These are phyloP conservation scores for Wolfiporia cocos DNA, from an alignment of 1,284 basidiomycete species.

Conservation along the genomic window DNA sequence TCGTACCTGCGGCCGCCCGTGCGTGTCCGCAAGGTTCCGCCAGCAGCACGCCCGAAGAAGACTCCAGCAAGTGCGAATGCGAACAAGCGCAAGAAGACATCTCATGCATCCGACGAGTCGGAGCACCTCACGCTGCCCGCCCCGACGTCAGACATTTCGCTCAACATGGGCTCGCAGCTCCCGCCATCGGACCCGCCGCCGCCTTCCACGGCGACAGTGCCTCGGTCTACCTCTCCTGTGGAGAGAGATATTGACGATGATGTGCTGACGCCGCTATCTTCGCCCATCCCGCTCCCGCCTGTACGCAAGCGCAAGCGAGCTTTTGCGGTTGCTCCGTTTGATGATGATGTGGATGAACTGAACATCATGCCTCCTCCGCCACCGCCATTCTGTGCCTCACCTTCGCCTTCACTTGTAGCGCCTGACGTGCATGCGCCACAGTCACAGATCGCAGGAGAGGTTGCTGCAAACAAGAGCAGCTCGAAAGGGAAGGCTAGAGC, in stretches of 20 bases:
- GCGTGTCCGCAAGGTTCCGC: background rate
- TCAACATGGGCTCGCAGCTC: conserved; percentile 18
- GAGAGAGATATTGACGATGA: background rate
- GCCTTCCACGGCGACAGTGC: conserved; percentile 16
- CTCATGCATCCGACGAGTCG: conserved; percentile 13
- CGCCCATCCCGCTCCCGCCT: conserved; percentile 21
- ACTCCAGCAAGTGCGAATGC: conserved; percentile 7
- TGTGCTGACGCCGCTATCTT: conserved; percentile 19
- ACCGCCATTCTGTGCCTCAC: conserved; percentile 15
- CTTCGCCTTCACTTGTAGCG: conserved; percentile 10
- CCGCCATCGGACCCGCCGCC: conserved; percentile 28
- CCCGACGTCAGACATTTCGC: conserved; percentile 23
- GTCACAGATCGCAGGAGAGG: background rate
- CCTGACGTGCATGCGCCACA: conserved; percentile 12
- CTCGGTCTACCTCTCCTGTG: conserved; percentile 6
- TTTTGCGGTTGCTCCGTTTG: conserved; percentile 4
- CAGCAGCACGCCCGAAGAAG: no score
- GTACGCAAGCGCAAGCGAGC: conserved; percentile 24
- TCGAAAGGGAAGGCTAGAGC: conserved; percentile 2
- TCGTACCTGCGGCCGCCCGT: conserved; percentile 14
- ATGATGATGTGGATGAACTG: conserved; percentile 11
- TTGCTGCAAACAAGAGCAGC: background rate
- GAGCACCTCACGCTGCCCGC: conserved; percentile 21
- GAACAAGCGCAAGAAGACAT: conserved; percentile 7
- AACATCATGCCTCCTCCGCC: conserved; percentile 5